Conservation (phyloP, 2,329 filamentous ascomycete species). For the Berkeleyomyces rouxiae region DNA sequence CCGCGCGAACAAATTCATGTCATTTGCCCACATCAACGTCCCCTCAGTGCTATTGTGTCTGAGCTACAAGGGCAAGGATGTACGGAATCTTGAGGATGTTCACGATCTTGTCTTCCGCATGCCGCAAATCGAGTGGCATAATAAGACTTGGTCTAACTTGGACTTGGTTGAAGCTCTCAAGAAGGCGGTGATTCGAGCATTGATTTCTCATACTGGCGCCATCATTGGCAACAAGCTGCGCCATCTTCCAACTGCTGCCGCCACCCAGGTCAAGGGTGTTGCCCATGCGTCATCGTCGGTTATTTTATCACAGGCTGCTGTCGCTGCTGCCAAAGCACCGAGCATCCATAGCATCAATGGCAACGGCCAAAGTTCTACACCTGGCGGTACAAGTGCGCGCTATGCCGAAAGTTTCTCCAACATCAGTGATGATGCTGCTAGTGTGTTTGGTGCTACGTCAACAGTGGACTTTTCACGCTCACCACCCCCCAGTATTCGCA, state of each 20-base stretch:
- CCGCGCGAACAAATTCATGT: slow-evolving; percentile 93
- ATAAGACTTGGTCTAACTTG: slow-evolving; percentile 98
- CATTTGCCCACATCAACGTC: slow-evolving; percentile 85
- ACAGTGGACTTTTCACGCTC: slow-evolving; percentile 43
- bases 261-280: slow-evolving; percentile 51
- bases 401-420: slow-evolving; percentile 30
- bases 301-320: slow-evolving; percentile 32
- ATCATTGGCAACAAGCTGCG: slow-evolving; percentile 97
- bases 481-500: slow-evolving; percentile 36
- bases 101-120: slow-evolving; percentile 96
- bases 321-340: slow-evolving; percentile 17
- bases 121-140: slow-evolving; percentile 85
- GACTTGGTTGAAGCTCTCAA: slow-evolving; percentile 86
- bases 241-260: slow-evolving; percentile 60
- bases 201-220: slow-evolving; percentile 88
- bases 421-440: slow-evolving; percentile 41
- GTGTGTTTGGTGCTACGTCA: slow-evolving; percentile 31
- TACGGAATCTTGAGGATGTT: slow-evolving; percentile 90
- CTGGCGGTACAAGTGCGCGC: slow-evolving; percentile 24
- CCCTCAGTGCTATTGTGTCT: slow-evolving; percentile 89
- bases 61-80: slow-evolving; percentile 89
- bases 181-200: slow-evolving; percentile 80
- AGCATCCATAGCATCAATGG: not conserved
- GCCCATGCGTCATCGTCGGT: slow-evolving; percentile 34
- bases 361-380: slow-evolving; percentile 18